Conservation (phyloP, 345 rosid genomes). For the Mercurialis annua region DNA sequence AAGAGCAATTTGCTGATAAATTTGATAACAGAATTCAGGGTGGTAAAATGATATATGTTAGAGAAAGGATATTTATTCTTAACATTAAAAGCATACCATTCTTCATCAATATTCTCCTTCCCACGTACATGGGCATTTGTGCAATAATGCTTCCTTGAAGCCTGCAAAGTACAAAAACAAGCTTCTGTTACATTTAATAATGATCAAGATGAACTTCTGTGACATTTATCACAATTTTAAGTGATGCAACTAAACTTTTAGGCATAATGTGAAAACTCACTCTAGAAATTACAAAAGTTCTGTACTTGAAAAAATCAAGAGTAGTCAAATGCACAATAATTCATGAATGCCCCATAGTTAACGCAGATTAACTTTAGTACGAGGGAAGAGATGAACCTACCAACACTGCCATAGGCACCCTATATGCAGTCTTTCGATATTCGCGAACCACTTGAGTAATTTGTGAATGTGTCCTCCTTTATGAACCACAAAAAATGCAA, state of each 20-base stretch:
- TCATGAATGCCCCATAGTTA: background rate
- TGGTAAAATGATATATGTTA: background rate
- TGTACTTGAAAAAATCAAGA: background rate
- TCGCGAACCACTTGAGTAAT: conserved; percentile 86
- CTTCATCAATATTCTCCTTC: conserved; percentile 82
- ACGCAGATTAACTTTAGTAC: background rate
- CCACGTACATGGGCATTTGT: conserved; percentile 61
- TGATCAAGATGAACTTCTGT: background rate
- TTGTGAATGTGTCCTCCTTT: conserved; percentile 95
- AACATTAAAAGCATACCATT: conserved; percentile 53
- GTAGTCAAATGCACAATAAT: conserved; percentile 2
- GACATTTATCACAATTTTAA: background rate
- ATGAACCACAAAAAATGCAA: conserved; percentile 14
- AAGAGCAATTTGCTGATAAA: conserved; percentile 75
- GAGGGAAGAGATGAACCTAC: conserved; percentile 37
- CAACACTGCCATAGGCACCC: conserved; percentile 94
- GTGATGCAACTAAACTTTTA: background rate
- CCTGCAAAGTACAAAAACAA: conserved; percentile 38
- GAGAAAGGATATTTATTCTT: background rate
- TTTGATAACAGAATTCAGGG: conserved; percentile 28
- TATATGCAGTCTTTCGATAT: conserved; percentile 77
- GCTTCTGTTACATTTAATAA: background rate
- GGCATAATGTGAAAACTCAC: background rate
- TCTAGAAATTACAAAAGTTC: background rate
- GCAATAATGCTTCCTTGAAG: conserved; percentile 89